Conservation (phyloP, 2,329 filamentous ascomycete genomes). For the Cytospora chrysosperma region DNA sequence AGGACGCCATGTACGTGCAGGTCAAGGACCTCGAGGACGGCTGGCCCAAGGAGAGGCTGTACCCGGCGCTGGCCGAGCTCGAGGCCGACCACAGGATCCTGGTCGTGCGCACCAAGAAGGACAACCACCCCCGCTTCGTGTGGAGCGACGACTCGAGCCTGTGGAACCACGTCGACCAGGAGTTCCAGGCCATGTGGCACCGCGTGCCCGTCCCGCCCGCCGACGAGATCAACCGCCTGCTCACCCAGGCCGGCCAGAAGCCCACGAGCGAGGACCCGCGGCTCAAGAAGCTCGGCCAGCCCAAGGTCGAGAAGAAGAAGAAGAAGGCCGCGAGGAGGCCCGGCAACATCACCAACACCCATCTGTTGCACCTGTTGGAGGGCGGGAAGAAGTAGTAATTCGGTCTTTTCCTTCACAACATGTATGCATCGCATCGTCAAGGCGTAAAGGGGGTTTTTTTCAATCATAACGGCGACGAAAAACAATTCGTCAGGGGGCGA, state of each 20-base stretch:
- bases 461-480: constrained; percentile 7
- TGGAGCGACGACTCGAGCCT: constrained; percentile 86
- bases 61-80: constrained; percentile 73
- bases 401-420: neutral
- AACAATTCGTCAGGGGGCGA: neutral
- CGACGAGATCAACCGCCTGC: constrained; percentile 73
- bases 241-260: constrained; percentile 76
- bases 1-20: constrained; percentile 74
- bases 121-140: constrained; percentile 79
- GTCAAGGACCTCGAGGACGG: constrained; percentile 95
- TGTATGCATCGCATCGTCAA: constrained; percentile 13
- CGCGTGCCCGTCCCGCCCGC: constrained; percentile 73
- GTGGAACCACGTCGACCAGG: constrained; percentile 71
- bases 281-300: constrained; percentile 53
- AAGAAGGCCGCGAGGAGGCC: constrained; percentile 64
- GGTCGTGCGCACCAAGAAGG: constrained; percentile 89
- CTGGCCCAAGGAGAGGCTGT: constrained; percentile 71
- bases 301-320: constrained; percentile 69
- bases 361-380: constrained; percentile 80
- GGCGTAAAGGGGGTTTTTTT: constrained; percentile 19
- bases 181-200: constrained; percentile 83
- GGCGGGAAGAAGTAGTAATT: constrained; percentile 53
- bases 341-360: constrained; percentile 82
- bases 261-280: constrained; percentile 79
- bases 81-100: constrained; percentile 78